Base-by-base conservation (phyloP, 371 early-diverging fungal genomes). In the Mucor plumbeus region DNA sequence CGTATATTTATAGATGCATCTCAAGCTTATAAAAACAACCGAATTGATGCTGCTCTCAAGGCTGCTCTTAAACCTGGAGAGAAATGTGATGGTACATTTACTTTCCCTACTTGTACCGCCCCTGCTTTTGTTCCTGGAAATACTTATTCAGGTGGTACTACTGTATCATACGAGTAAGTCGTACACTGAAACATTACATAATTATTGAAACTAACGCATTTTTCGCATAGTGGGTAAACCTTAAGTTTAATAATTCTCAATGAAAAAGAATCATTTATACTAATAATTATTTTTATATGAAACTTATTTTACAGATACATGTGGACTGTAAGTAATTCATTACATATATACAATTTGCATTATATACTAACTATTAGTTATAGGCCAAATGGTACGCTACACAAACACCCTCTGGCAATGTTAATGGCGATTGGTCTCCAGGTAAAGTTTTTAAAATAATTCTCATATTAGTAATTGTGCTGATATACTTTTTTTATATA, bases 131-230 rank as follows among this genome's bases (percentile, higher is more conserved):
- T 67, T 38, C 54, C 71, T 38, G 64, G 80, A 15, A 44, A 71
- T 8, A 59, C 71, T 19, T 87, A 88, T 69, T 68, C 68, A 35
- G 75, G 73, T 9, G 85, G 84, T 21, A 55, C 67, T 48, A 69
- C 68, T 26, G 88, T 86, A 50, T 77, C 84, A n/a, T 78, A 79
- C 66, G 70, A 80, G 81, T 81, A 76, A 78, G 81, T 67, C 14
- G 14, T 21, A 4, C 21, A 10, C 59, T 58, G 4, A 33, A 3
- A 0, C 26, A 11, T n/a, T 44, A 9, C 15, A 7, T 60, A 9
- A 19, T 50, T n/a, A 11, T 19, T 1, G 11, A 11, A 19, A 56
- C 50, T 50, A 11, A 50, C 26, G 26, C 26, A 26, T 26, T 26
- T 26, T 50, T 50, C 21, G 9, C 19, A 17, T 69, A 72, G 71